Conservation (phyloP, 495 filamentous ascomycete genomes). For the Aspergillus ellipticus region DNA sequence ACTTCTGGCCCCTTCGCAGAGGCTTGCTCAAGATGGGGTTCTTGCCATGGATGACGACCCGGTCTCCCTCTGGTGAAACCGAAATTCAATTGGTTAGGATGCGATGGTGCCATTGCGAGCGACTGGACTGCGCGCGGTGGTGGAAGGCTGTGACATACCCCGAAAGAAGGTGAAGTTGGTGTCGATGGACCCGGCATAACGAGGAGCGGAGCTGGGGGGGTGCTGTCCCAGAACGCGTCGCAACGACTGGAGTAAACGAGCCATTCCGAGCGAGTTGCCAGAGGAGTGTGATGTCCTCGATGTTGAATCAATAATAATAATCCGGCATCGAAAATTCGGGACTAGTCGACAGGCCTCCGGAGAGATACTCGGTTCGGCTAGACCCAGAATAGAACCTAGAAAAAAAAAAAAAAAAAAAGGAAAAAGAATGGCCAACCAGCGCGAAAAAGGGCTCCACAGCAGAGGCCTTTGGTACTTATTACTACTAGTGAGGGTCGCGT, state of each 20-base stretch:
- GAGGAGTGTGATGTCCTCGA: neutral
- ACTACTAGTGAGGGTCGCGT: no score
- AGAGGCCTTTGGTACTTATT: neutral
- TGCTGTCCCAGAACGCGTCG: slow-evolving; percentile 31
- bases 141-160: slow-evolving; percentile 22
- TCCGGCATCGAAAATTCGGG: neutral
- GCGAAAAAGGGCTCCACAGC: slow-evolving; percentile 17
- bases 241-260: slow-evolving; percentile 37
- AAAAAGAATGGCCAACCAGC: neutral
- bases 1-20: slow-evolving; percentile 41
- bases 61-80: slow-evolving; percentile 51
- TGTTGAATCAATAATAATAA: no score
- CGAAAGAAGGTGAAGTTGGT: slow-evolving; percentile 40
- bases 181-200: slow-evolving; percentile 31
- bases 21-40: slow-evolving; percentile 49
- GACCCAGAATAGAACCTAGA: neutral
- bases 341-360: neutral
- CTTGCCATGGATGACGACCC: slow-evolving; percentile 50
- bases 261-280: slow-evolving; percentile 21
- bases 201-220: slow-evolving; percentile 8
- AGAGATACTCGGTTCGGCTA: neutral
- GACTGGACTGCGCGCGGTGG: neutral
- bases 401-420: slow-evolving; percentile 1
- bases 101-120: slow-evolving; percentile 3
- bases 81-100: slow-evolving; percentile 1